These are phyloP conservation scores for Lepidium aucheri DNA, from an alignment of 345 rosid genomes.

Conservation along the genomic window DNA sequence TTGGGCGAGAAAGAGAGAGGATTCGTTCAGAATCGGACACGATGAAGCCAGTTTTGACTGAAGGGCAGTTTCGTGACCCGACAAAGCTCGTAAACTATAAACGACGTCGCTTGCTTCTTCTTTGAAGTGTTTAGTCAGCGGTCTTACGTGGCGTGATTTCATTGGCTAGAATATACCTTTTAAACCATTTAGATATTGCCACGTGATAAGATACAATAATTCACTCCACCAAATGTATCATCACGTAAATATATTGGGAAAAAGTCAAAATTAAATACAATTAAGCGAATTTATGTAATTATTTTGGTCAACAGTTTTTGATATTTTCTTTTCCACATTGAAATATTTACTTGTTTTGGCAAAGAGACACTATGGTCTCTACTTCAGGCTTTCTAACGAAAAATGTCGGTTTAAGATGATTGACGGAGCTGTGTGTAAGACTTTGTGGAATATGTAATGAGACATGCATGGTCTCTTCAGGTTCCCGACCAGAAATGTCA, in stretches of 20 bases:
- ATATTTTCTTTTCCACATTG: not conserved
- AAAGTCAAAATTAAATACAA: too few relatives aligned
- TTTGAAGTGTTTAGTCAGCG: slow-evolving; percentile 11
- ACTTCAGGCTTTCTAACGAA: too few relatives aligned
- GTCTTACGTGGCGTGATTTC: not conserved
- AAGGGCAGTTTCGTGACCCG: slow-evolving; percentile 23
- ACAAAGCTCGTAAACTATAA: slow-evolving; percentile 19
- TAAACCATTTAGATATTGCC: slow-evolving; percentile 15
- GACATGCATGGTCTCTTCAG: too few relatives aligned
- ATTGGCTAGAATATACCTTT: not conserved
- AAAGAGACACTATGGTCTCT: too few relatives aligned
- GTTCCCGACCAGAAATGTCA: too few relatives aligned
- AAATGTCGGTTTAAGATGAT: too few relatives aligned
- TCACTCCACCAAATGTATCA: not conserved
- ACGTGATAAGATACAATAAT: not conserved
- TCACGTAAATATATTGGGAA: too few relatives aligned
- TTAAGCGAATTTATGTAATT: too few relatives aligned
- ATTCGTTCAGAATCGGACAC: slow-evolving; percentile 18
- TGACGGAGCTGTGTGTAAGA: too few relatives aligned
- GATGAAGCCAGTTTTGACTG: slow-evolving; percentile 13
- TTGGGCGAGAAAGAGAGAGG: not conserved
- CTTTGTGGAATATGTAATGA: too few relatives aligned
- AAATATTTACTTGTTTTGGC: not conserved
- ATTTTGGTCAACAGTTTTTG: too few relatives aligned
- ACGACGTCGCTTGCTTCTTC: slow-evolving; percentile 23